Percentiles rank a stretch among this genome's conserved stretches.
Conservation (phyloP, 148 eudicot genomes). For the Salicornia ramosissima region DNA sequence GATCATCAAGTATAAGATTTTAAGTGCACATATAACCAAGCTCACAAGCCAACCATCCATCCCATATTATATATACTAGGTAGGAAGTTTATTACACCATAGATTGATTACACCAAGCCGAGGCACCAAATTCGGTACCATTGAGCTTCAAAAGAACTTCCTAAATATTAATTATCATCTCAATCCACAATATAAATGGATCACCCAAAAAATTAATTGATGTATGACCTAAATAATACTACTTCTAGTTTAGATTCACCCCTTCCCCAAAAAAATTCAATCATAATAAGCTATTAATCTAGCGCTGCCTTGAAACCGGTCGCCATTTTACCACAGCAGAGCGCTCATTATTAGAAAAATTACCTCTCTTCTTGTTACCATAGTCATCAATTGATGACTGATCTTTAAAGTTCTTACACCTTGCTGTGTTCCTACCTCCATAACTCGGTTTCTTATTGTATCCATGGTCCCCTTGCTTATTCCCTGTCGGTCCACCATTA, state of each 20-base stretch:
- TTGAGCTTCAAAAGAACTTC: constrained; percentile 1
- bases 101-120: not conserved
- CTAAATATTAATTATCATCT: too few relatives aligned
- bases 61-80: too few relatives aligned
- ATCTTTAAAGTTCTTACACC: constrained; percentile 35
- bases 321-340: constrained; percentile 22
- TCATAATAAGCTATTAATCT: constrained; percentile 8
- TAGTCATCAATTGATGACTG: constrained; percentile 4
- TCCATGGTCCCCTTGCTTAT: constrained; percentile 1
- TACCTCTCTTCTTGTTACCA: constrained; percentile 14
- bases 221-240: constrained; percentile 6
- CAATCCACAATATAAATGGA: not conserved
- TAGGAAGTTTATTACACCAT: too few relatives aligned
- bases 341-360: constrained; percentile 9
- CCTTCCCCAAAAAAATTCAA: constrained; percentile 12
- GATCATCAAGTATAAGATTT: too few relatives aligned
- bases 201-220: constrained; percentile 3
- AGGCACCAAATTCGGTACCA: constrained; percentile 7
- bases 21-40: too few relatives aligned
- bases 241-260: not conserved
- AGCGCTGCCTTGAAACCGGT: constrained; percentile 24
- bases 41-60: too few relatives aligned
- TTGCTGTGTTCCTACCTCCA: constrained; percentile 30
- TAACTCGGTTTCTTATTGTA: constrained; percentile 17
- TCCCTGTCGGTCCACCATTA: constrained; percentile 2